Conservation (phyloP, 1,284 basidiomycete genomes). For the Naganishia cerealis region DNA sequence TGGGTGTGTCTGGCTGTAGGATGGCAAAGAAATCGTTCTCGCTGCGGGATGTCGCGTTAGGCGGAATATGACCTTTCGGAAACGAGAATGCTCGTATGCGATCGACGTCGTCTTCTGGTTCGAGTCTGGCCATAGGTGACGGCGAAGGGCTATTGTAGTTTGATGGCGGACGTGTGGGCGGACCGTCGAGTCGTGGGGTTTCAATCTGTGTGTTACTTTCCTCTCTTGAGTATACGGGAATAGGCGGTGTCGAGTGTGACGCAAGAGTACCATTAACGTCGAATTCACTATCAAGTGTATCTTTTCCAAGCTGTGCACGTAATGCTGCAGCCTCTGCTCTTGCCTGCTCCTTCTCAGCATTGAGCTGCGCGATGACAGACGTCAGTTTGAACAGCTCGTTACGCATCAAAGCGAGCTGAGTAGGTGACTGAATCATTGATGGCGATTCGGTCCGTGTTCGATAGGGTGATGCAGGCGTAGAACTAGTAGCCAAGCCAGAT, state of each 20-base stretch:
- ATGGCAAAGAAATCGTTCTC: not conserved
- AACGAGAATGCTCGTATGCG: constrained; percentile 22
- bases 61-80: not conserved
- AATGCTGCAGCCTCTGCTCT: constrained; percentile 17
- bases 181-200: not conserved
- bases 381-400: constrained; percentile 32
- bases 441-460: constrained; percentile 10
- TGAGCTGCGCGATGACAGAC: constrained; percentile 14
- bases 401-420: constrained; percentile 27
- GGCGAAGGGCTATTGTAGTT: constrained; percentile 9
- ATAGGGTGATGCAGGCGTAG: constrained; percentile 4
- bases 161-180: not conserved
- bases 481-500: constrained; percentile 14
- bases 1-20: not conserved
- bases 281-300: not conserved
- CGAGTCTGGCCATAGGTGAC: not conserved
- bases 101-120: not conserved
- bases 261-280: not conserved
- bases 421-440: constrained; percentile 6
- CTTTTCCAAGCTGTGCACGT: constrained; percentile 4
- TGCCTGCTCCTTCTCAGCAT: constrained; percentile 21
- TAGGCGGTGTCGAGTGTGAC: not conserved
- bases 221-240: not conserved
- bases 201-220: not conserved
- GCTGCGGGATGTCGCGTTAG: not conserved